A percentile compares a stretch with the other conserved stretches of the same genome.
phyloP scores from a whole-genome alignment of 2,329 filamentous ascomycete species.

The Plectosphaerella cucumerina region DNA sequence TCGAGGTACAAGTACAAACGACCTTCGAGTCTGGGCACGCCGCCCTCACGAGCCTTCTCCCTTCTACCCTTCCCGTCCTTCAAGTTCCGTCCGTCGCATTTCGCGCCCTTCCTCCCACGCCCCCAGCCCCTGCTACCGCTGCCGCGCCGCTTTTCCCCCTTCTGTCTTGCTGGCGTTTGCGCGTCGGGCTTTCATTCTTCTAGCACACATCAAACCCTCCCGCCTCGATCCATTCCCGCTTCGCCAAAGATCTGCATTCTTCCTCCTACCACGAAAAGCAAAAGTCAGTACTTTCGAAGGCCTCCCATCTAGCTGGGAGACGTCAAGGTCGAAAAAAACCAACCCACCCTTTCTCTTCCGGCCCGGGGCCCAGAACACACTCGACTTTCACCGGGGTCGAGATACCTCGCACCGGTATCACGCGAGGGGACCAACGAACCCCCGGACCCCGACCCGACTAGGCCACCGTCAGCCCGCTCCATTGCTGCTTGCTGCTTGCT shows the following conservation, averaged over 20 bases:
- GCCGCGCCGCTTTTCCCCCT: neutral
- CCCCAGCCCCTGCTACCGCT: neutral
- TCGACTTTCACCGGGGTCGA: neutral
- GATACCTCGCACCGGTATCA: neutral
- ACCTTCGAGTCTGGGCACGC: neutral
- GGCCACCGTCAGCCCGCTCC: neutral
- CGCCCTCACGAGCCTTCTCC: neutral
- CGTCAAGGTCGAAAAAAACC: too few relatives aligned
- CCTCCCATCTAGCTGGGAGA: too few relatives aligned
- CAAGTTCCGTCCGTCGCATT: neutral
- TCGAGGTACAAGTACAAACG: neutral
- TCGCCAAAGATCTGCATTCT: neutral
- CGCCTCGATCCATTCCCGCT: neutral
- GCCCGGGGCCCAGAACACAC: neutral
- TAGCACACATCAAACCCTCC: neutral
- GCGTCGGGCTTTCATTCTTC: neutral
- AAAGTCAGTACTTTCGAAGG: too few relatives aligned
- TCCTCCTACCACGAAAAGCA: too few relatives aligned
- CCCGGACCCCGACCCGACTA: neutral
- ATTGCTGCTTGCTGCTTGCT: neutral
- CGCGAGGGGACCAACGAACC: neutral
- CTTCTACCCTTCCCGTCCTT: neutral
- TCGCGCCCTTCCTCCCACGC: neutral
- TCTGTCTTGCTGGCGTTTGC: neutral
- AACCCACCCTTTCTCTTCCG: too few relatives aligned